Evolutionary conservation across 2,329 filamentous ascomycete species (phyloP).

Genomic region (Cladosporium sp.): DNA sequence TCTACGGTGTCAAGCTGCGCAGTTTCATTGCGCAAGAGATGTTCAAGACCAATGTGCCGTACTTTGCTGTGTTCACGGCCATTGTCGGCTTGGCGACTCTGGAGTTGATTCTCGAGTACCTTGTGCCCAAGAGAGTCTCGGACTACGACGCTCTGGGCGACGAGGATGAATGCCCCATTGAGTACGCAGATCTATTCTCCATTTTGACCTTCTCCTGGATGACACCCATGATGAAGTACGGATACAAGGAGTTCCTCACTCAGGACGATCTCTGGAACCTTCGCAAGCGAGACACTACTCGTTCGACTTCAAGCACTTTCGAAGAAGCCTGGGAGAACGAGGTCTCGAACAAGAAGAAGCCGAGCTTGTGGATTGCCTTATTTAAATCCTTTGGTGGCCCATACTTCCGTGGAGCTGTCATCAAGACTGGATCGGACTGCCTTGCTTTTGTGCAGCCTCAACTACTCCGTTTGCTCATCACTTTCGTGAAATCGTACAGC

Average conservation of each 20-base stretch:
- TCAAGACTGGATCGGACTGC: constrained; percentile 86
- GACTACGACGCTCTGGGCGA: constrained; percentile 68
- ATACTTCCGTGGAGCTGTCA: constrained; percentile 76
- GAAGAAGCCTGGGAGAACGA: constrained; percentile 75
- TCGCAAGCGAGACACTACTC: constrained; percentile 75
- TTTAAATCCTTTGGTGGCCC: constrained; percentile 82
- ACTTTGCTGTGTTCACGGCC: constrained; percentile 74
- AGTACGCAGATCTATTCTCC: constrained; percentile 93
- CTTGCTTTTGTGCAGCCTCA: constrained; percentile 91
- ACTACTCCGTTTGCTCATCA: constrained; percentile 78
- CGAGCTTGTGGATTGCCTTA: constrained; percentile 84
- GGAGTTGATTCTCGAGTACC: constrained; percentile 80
- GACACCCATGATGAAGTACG: constrained; percentile 95
- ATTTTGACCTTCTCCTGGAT: constrained; percentile 96
- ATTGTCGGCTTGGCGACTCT: constrained; percentile 68
- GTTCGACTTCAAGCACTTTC: constrained; percentile 68
- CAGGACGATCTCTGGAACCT: constrained; percentile 96
- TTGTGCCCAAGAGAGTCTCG: constrained; percentile 76
- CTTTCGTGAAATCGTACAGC: constrained; percentile 77
- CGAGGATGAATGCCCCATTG: constrained; percentile 72
- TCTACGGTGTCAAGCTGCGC: constrained; percentile 77
- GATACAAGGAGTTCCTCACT: constrained; percentile 87
- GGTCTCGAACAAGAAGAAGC: constrained; percentile 67
- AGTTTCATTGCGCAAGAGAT: constrained; percentile 78
- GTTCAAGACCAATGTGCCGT: constrained; percentile 65